phyloP scores from a whole-genome alignment of 306 rosid genomes.

The Lathyrus aphaca region DNA sequence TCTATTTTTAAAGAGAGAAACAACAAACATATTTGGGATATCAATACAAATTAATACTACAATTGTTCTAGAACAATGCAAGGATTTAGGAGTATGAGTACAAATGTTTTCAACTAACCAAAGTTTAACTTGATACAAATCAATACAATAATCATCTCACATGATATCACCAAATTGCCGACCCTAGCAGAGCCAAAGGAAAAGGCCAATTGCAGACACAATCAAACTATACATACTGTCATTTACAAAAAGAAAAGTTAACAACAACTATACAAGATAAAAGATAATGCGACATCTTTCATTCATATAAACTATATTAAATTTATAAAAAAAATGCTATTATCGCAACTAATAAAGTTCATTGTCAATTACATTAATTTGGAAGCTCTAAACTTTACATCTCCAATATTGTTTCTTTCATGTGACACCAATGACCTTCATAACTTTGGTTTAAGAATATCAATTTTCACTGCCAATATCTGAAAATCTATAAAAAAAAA shows the following conservation, averaged over 20 bases:
- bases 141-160: conserved; percentile 1
- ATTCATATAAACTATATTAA: neutral
- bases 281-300: conserved; percentile 15
- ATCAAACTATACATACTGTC: conserved; percentile 6
- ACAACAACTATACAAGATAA: conserved; percentile 36
- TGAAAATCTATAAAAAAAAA: conserved; percentile 26
- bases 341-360: conserved; percentile 18
- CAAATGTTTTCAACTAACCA: conserved; percentile 20
- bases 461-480: conserved; percentile 26
- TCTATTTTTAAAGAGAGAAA: too few relatives aligned
- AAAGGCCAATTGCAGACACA: neutral
- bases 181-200: neutral
- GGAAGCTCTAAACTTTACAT: conserved; percentile 36
- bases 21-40: too few relatives aligned
- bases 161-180: conserved; percentile 15
- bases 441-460: conserved; percentile 16
- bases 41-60: neutral
- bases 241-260: conserved; percentile 26
- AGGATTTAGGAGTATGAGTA: neutral
- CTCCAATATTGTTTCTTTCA: conserved; percentile 13
- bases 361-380: conserved; percentile 7
- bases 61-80: neutral
- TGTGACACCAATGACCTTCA: conserved; percentile 16
- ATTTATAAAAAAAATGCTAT: conserved; percentile 3
- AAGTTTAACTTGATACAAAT: neutral